Evolutionary conservation across 495 filamentous ascomycete species (phyloP).

Genomic region (Xylaria palmicola): DNA sequence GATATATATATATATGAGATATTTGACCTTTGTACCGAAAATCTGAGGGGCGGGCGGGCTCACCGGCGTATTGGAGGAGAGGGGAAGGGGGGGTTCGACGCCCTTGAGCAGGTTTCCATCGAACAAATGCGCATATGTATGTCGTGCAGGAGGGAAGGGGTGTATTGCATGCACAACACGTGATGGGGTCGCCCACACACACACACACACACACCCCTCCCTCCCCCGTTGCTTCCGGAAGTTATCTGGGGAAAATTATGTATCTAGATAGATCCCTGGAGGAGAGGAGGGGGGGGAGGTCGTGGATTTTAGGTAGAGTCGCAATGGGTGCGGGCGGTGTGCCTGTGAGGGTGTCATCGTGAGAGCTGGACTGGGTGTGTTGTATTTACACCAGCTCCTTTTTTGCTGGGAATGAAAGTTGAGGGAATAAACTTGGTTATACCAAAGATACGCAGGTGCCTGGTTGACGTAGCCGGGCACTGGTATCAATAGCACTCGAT

Average conservation of each 20-base stretch:
- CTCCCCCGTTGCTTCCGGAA: not conserved
- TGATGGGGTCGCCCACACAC: conserved; percentile 1
- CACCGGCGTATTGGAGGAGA: not conserved
- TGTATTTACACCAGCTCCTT: too few relatives aligned
- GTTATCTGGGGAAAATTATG: too few relatives aligned
- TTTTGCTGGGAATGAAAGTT: too few relatives aligned
- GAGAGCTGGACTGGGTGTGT: too few relatives aligned
- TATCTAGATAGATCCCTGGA: not conserved
- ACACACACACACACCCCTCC: not conserved
- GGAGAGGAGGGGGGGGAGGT: not conserved
- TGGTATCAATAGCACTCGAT: too few relatives aligned
- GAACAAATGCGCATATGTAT: not conserved
- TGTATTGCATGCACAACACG: conserved; percentile 15
- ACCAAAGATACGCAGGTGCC: too few relatives aligned
- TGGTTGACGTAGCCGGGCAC: too few relatives aligned
- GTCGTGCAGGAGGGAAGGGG: conserved; percentile 12
- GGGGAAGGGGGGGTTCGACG: not conserved
- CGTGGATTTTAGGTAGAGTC: not conserved
- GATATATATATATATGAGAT: not conserved
- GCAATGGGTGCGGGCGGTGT: too few relatives aligned
- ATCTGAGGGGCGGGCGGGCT: not conserved
- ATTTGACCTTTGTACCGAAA: too few relatives aligned
- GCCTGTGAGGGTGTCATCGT: too few relatives aligned
- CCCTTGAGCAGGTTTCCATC: conserved; percentile 3
- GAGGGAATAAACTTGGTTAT: too few relatives aligned